These are phyloP conservation scores for Saturnispora ahearnii DNA, from an alignment of 805 yeast genomes.

Conservation along the genomic window DNA sequence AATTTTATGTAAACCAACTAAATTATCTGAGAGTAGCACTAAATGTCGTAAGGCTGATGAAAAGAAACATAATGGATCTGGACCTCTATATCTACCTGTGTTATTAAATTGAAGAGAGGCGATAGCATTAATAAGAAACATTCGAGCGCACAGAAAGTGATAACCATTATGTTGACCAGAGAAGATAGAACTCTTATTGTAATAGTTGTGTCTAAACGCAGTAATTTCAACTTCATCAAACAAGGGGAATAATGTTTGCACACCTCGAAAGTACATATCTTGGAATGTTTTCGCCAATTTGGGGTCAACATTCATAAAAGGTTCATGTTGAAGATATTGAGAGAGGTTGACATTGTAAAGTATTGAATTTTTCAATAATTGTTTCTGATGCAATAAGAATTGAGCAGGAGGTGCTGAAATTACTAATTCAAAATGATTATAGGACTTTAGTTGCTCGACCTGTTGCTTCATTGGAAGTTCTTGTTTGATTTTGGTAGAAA, in stretches of 20 bases:
- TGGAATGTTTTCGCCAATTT: constrained; percentile 40
- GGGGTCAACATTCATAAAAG: constrained; percentile 44
- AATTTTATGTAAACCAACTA: constrained; percentile 35
- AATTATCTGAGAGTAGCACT: constrained; percentile 33
- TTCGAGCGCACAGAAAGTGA: constrained; percentile 46
- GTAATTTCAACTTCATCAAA: constrained; percentile 44
- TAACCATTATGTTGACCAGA: constrained; percentile 30
- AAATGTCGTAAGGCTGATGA: constrained; percentile 52
- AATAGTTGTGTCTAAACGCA: constrained; percentile 41
- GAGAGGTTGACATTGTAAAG: constrained; percentile 39
- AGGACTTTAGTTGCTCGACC: neutral
- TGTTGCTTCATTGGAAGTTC: neutral
- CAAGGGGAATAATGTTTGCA: constrained; percentile 50
- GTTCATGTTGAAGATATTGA: constrained; percentile 39
- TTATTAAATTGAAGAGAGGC: constrained; percentile 45
- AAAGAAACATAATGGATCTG: constrained; percentile 47
- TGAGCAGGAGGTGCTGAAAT: neutral
- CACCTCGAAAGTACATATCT: constrained; percentile 45
- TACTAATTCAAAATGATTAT: constrained; percentile 14
- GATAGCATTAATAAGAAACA: constrained; percentile 47
- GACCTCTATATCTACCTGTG: constrained; percentile 47
- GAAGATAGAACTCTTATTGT: constrained; percentile 19
- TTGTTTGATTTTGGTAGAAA: neutral
- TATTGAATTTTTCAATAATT: constrained; percentile 14
- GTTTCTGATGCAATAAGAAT: constrained; percentile 3